Evolutionary conservation across 75 land plant genomes (phyloP).

Genomic region (Cryptomeria japonica): DNA sequence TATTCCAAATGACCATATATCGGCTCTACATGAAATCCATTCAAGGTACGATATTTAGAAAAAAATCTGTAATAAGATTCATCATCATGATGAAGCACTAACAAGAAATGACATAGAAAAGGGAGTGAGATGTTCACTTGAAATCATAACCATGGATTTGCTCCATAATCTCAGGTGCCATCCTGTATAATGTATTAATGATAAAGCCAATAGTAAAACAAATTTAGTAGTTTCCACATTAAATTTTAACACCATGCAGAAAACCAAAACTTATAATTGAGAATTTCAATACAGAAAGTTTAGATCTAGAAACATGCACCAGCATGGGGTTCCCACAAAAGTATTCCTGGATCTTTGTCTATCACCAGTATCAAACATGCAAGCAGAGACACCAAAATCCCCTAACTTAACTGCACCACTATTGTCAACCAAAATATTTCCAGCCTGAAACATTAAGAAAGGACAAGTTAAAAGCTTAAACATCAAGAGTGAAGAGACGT

Average conservation of each 20-base stretch:
- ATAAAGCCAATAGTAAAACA: neutral
- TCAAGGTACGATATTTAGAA: neutral
- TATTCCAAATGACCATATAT: slow-evolving; percentile 93
- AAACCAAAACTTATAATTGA: neutral
- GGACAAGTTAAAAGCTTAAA: slow-evolving; percentile 2
- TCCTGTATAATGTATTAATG: slow-evolving; percentile 36
- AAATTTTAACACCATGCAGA: neutral
- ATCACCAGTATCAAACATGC: slow-evolving; percentile 98
- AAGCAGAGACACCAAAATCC: slow-evolving; percentile 97
- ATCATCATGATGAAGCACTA: neutral
- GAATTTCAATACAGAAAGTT: neutral
- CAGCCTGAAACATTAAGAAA: slow-evolving; percentile 61
- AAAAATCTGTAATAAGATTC: neutral
- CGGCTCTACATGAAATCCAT: slow-evolving; percentile 54
- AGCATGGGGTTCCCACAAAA: slow-evolving; percentile 98
- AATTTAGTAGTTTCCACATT: neutral
- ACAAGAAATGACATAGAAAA: neutral
- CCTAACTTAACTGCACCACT: slow-evolving; percentile 88
- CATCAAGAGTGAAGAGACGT: neutral
- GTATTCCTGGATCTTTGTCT: slow-evolving; percentile 93
- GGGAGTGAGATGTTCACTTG: slow-evolving; percentile 49
- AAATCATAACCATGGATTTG: slow-evolving; percentile 93
- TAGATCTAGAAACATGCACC: slow-evolving; percentile 39
- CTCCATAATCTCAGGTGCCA: slow-evolving; percentile 97
- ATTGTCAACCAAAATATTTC: slow-evolving; percentile 84